Conservation (phyloP, 257 asterid genomes). For the Solanum corneliomulleri region DNA sequence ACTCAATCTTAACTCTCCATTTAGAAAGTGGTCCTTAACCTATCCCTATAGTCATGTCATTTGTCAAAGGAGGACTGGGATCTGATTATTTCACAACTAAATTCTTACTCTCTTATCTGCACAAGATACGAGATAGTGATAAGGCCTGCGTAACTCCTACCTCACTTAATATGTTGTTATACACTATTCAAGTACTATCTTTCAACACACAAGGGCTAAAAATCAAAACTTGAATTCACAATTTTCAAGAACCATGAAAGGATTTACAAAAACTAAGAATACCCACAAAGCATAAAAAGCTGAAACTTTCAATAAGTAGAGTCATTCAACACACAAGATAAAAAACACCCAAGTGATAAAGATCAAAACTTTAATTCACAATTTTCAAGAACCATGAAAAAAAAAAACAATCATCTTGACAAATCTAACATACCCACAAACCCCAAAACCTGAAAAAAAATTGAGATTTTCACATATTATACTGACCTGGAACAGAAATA, state of each 20-base stretch:
- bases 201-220: neutral
- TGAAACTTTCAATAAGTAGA: too few relatives aligned
- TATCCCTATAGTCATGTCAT: neutral
- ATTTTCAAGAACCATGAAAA: neutral
- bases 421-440: neutral
- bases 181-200: neutral
- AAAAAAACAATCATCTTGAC: neutral
- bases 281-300: too few relatives aligned
- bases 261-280: neutral
- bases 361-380: neutral
- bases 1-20: neutral
- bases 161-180: too few relatives aligned
- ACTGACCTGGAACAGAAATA: conserved; percentile 40
- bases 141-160: neutral
- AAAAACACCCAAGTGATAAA: neutral
- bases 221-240: neutral
- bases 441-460: neutral
- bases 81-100: neutral
- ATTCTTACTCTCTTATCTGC: neutral
- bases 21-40: neutral
- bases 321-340: neutral
- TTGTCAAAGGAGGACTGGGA: neutral
- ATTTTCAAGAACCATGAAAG: neutral
- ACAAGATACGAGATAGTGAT: neutral
- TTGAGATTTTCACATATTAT: neutral